Conservation (phyloP, 768 basidiomycete genomes). For the Neoboletus brunneissimus region DNA sequence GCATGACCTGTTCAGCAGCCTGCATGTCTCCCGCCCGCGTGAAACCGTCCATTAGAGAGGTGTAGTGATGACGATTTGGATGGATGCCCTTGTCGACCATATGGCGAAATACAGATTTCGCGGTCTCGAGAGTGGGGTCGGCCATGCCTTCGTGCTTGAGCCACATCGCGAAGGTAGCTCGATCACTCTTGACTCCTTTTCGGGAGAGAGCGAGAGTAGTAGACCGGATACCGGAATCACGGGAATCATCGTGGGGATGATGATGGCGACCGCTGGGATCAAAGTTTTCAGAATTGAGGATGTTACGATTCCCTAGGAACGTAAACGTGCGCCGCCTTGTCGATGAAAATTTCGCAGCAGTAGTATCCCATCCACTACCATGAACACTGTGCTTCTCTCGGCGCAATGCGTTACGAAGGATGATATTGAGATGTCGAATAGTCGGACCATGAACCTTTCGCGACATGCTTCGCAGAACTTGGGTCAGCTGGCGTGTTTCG, state of each 20-base stretch:
- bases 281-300: constrained; percentile 34
- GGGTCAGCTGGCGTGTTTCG: constrained; percentile 46
- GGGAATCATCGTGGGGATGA: constrained; percentile 29
- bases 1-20: constrained; percentile 55
- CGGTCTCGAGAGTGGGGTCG: constrained; percentile 48
- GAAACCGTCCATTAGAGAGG: constrained; percentile 76
- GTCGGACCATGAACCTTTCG: constrained; percentile 45
- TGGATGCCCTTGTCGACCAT: constrained; percentile 68
- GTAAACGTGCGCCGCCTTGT: constrained; percentile 21
- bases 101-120: constrained; percentile 51
- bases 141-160: constrained; percentile 60
- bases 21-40: constrained; percentile 54
- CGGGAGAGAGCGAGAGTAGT: constrained; percentile 45
- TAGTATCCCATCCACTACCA: constrained; percentile 46
- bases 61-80: constrained; percentile 70
- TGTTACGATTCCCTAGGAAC: constrained; percentile 4
- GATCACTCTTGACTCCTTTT: constrained; percentile 53
- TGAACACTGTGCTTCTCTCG: constrained; percentile 46
- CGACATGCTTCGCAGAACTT: constrained; percentile 45
- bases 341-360: constrained; percentile 39
- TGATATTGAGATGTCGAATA: constrained; percentile 54
- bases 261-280: constrained; percentile 49
- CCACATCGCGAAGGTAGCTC: constrained; percentile 56
- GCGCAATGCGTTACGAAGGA: constrained; percentile 52
- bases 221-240: constrained; percentile 36